Evolutionary conservation across 2,329 filamentous ascomycete genomes (phyloP).

Genomic region (Epichloe elymi): DNA sequence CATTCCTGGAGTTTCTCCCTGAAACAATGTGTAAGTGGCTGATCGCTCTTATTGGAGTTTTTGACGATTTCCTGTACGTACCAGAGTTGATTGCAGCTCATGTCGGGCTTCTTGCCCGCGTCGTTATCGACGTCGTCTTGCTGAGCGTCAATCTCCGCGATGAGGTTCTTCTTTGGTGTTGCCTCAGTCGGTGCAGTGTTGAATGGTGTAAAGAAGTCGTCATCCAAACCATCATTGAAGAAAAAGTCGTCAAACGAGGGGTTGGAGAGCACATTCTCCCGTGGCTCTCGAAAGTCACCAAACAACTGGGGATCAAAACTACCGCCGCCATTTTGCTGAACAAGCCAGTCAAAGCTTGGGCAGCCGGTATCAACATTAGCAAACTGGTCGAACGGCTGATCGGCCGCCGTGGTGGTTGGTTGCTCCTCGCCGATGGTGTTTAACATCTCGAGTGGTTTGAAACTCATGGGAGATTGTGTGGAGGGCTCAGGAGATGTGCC

Average conservation of each 20-base stretch:
- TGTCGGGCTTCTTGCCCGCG: constrained; percentile 39
- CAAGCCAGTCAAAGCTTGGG: constrained; percentile 58
- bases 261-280: constrained; percentile 61
- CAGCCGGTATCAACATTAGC: constrained; percentile 28
- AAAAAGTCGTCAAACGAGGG: constrained; percentile 61
- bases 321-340: constrained; percentile 69
- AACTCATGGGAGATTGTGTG: constrained; percentile 55
- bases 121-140: constrained; percentile 61
- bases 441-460: constrained; percentile 48
- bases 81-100: constrained; percentile 90
- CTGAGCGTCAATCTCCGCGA: constrained; percentile 64
- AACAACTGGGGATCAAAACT: constrained; percentile 88
- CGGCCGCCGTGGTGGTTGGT: constrained; percentile 25
- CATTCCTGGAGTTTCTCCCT: constrained; percentile 88
- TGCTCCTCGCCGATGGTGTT: constrained; percentile 56
- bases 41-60: background rate
- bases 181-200: constrained; percentile 44
- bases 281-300: constrained; percentile 81
- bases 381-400: constrained; percentile 20
- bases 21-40: constrained; percentile 26
- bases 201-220: constrained; percentile 71
- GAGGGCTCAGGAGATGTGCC: constrained; percentile 68
- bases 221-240: constrained; percentile 60
- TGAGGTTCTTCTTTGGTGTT: constrained; percentile 50
- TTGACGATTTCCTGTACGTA: constrained; percentile 33